A percentile compares a stretch with the other conserved stretches of the same genome.
phyloP scores from a whole-genome alignment of 495 filamentous ascomycete species.

The Recurvomyces mirabilis region DNA sequence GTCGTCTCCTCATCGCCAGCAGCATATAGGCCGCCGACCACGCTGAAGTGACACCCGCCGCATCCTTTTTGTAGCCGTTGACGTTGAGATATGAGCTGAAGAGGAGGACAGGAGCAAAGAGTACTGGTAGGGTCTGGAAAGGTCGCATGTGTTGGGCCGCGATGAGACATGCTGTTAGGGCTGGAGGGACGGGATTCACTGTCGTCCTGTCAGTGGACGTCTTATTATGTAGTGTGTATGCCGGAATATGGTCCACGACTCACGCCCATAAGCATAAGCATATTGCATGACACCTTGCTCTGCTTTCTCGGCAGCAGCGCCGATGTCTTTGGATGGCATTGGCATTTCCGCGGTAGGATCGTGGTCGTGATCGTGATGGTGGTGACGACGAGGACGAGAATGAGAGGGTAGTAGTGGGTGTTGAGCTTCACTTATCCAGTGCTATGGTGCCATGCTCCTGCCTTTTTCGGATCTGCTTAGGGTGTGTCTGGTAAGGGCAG shows the following conservation, averaged over 20 bases:
- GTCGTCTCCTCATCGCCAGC: constrained; percentile 55
- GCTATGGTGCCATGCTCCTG: constrained; percentile 6
- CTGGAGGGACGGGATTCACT: constrained; percentile 68
- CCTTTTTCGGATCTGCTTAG: neutral
- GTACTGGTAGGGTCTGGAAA: constrained; percentile 60
- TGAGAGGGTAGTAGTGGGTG: constrained; percentile 1
- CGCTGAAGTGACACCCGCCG: constrained; percentile 71
- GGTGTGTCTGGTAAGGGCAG: neutral
- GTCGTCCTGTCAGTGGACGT: constrained; percentile 41
- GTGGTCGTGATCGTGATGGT: too few species aligned
- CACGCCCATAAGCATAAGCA: constrained; percentile 63
- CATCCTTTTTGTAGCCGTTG: constrained; percentile 64
- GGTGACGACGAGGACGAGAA: neutral
- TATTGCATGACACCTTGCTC: constrained; percentile 42
- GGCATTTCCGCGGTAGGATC: too few species aligned
- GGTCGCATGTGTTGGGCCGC: constrained; percentile 67
- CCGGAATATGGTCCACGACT: constrained; percentile 29
- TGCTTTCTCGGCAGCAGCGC: constrained; percentile 16
- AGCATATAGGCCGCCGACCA: constrained; percentile 80
- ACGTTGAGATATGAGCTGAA: constrained; percentile 80
- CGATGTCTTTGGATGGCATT: constrained; percentile 14
- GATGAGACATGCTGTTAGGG: constrained; percentile 67
- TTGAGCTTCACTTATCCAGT: constrained; percentile 4
- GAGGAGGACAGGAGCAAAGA: constrained; percentile 74
- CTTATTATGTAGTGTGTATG: constrained; percentile 12